These are phyloP conservation scores for Debaryomyces maramus DNA, from an alignment of 805 yeast genomes.

Conservation along the genomic window DNA sequence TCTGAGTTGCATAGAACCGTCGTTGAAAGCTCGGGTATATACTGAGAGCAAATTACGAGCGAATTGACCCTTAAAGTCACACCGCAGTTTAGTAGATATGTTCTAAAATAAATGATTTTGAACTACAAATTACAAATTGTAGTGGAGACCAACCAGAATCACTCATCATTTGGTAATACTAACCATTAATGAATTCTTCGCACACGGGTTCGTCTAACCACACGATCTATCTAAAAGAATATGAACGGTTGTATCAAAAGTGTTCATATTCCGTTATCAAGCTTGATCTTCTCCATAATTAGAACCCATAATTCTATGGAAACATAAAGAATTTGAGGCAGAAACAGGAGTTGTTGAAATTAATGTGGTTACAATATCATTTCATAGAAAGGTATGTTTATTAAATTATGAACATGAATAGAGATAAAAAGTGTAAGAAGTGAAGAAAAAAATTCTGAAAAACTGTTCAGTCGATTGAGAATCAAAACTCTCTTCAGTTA, in stretches of 20 bases:
- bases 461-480: no score
- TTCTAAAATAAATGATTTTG: no score
- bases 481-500: no score
- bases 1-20: no score
- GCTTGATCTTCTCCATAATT: slow-evolving; percentile 63
- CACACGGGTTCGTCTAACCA: slow-evolving; percentile 22
- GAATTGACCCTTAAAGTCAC: no score
- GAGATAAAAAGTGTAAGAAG: no score
- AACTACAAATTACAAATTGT: slow-evolving; percentile 13
- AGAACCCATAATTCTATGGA: slow-evolving; percentile 59
- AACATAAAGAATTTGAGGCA: slow-evolving; percentile 53
- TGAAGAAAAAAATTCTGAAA: no score
- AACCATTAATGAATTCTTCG: slow-evolving; percentile 10
- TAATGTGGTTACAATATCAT: not conserved
- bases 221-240: slow-evolving; percentile 49
- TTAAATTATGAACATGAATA: not conserved
- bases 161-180: not conserved
- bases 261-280: slow-evolving; percentile 29
- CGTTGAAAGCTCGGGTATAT: no score
- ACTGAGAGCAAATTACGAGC: no score
- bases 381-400: not conserved
- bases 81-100: no score
- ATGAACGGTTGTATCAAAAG: slow-evolving; percentile 51
- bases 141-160: slow-evolving; percentile 17
- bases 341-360: slow-evolving; percentile 52